Evolutionary conservation across 2,329 filamentous ascomycete species (phyloP), one percentile per base, ranked within the genome.

Genomic region (Phaeophleospora eucalypticola): DNA sequence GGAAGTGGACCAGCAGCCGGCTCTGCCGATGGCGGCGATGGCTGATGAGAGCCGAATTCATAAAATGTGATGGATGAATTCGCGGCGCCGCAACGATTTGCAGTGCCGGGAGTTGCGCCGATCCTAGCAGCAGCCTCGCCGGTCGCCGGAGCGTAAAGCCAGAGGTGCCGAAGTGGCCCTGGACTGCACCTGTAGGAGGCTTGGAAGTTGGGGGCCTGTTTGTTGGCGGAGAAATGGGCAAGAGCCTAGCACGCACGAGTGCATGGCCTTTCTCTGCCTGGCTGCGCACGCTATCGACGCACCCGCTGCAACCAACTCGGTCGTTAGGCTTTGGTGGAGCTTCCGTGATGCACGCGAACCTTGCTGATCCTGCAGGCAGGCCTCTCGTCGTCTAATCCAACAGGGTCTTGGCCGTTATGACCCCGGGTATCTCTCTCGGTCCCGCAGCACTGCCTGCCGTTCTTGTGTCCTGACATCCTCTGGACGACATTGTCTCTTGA

Each of bases 331-430:
- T 37, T 38, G 49, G 49, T 48, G 49, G 47, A 55, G 52, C 49
- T 52, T 42, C 12, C 47, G 48, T 42, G 46, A 52, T 55, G 49
- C 52, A 47, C 49, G 52, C 46, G 46, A 51, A 55, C 44, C 50
- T 46, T 53, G 38, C 36, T 37, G 19, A 17, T 37, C 36, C 15
- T 37, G 36, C 36, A 37, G 34, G 34, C 34, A 36, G 36, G n/a
- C n/a, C n/a, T 29, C 6, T 12, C 6, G 24, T 29, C 24, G 24
- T 29, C 24, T 29, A 42, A 34, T 32, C 40, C 34, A 32, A 27
- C 40, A 42, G 34, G 21, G 40, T 43, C 33, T 36, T 40, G 17
- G 36, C 36, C 36, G 36, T 37, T 37, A 37, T 16, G 24, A 12
- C 12, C 38, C 42, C 42, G 32, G 41, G 42, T 49, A 42, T 44